These are phyloP conservation scores for Phaeotremella fagi DNA, from an alignment of 768 basidiomycete genomes.

Conservation along the genomic window DNA sequence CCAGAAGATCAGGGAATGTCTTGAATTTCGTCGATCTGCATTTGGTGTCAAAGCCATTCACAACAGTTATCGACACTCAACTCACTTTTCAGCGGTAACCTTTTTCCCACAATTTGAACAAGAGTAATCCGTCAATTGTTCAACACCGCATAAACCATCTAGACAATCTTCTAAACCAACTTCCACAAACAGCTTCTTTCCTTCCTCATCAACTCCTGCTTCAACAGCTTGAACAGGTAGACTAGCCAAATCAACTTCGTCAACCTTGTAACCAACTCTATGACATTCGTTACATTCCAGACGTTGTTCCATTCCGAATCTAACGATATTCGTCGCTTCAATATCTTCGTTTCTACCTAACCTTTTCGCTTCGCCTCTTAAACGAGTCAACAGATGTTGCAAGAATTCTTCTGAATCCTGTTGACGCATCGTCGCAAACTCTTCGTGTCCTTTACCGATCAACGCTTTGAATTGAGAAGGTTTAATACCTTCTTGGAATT, in stretches of 20 bases:
- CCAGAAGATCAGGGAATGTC: constrained; percentile 80
- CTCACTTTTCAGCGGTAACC: constrained; percentile 70
- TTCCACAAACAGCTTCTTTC: constrained; percentile 61
- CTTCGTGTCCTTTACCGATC: constrained; percentile 84
- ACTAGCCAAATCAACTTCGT: constrained; percentile 70
- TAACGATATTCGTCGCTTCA: constrained; percentile 72
- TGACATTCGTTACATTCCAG: constrained; percentile 74
- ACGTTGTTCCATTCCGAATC: constrained; percentile 79
- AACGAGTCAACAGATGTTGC: constrained; percentile 65
- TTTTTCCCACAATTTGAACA: constrained; percentile 69
- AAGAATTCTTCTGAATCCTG: constrained; percentile 97
- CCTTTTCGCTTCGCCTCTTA: constrained; percentile 54
- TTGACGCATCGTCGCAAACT: constrained; percentile 94
- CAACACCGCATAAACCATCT: constrained; percentile 26
- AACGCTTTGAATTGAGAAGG: constrained; percentile 81
- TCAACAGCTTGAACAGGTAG: constrained; percentile 68
- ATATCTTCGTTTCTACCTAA: constrained; percentile 36
- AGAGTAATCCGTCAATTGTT: constrained; percentile 58
- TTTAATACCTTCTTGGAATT: constrained; percentile 77
- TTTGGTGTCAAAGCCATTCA: no score
- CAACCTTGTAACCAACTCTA: constrained; percentile 75
- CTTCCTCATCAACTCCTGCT: constrained; percentile 56
- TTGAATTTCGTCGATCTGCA: constrained; percentile 68
- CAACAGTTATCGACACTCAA: constrained; percentile 7
- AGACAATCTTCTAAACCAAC: constrained; percentile 63